Base-by-base conservation (phyloP, 805 yeast genomes). In the Nakazawaea holstii region DNA sequence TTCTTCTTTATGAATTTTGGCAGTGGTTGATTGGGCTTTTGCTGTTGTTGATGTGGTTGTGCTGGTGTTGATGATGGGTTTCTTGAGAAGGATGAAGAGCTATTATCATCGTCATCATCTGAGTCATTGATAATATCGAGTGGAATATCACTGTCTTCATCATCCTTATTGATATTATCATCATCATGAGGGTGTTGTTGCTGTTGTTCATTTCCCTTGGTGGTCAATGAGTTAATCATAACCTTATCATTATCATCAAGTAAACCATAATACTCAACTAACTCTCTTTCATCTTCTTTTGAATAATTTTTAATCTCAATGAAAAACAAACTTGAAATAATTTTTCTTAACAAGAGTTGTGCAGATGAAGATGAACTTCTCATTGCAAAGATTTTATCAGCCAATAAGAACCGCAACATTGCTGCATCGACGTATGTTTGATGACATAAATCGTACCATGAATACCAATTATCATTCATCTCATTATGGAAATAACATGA, bases 381-480 rank as follows among this genome's bases (percentile, higher is more conserved):
- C 44, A 48, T 33, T 13, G 51, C 54, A 39, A 59, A 51, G 27
- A 56, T 55, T 50, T 60, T 35, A 57, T 56, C 48, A 64, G 60
- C 46, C 47, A 67, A 52, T 60, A 67, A 49, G 57, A 69, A 45
- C 59, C 68, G 41, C 67, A 74, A 45, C 61, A 62, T 39, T 56
- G 62, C 40, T 59, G 73, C 59, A 66, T 66, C 59, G 53, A 65
- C 62, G 52, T 72, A 74, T 38, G 64, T 27, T 39, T 66, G 70
- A 32, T 67, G 70, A 11, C 67, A 60, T 37, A 67, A 47, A 52
- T 66, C 70, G 42, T 57, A 53, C 69, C 69, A 66, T 33, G 67
- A 61, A 46, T 59, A 64, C 62, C 66, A 65, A 31, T 62, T 55
- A 5, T 58, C 60, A 15, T 43, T 39, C 24, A 32, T 15, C 33